phyloP scores from a whole-genome alignment of 129 eudicot genomes.

The Silybum marianum region DNA sequence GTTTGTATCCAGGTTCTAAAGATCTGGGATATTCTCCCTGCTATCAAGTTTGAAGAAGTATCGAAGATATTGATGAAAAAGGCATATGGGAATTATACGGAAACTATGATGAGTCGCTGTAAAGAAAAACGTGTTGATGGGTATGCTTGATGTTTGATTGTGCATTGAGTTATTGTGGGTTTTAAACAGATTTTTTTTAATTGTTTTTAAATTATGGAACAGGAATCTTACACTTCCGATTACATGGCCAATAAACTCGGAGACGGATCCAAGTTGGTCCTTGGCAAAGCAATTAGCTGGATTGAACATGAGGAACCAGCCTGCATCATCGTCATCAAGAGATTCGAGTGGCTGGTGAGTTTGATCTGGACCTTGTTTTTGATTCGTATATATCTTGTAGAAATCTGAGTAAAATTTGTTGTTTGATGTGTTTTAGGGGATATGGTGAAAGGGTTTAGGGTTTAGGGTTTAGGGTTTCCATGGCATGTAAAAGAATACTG shows the following conservation, averaged over 20 bases:
- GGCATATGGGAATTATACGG: constrained; percentile 45
- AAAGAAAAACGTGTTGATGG: constrained; percentile 41
- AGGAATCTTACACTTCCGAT: constrained; percentile 57
- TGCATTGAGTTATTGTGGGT: background rate
- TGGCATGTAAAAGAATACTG: background rate
- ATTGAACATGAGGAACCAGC: constrained; percentile 26
- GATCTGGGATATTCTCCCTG: constrained; percentile 55
- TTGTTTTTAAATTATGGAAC: constrained; percentile 11
- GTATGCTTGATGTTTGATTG: constrained; percentile 34
- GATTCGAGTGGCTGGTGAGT: constrained; percentile 32
- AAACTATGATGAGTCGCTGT: constrained; percentile 46
- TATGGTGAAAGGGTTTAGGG: no score
- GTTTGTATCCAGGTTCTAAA: constrained; percentile 52
- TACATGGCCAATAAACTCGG: constrained; percentile 50
- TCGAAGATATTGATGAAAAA: constrained; percentile 33
- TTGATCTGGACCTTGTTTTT: background rate
- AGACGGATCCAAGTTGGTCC: constrained; percentile 26
- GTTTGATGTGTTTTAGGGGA: constrained; percentile 23
- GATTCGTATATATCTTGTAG: background rate
- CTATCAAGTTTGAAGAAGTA: constrained; percentile 38
- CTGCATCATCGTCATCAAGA: constrained; percentile 11
- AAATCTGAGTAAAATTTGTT: background rate
- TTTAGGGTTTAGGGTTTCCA: constrained; percentile 16
- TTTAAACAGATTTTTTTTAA: background rate
- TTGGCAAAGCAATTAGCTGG: constrained; percentile 34